These are phyloP conservation scores for Stentor roeselii DNA, from an alignment of 73 alveolate species.

Conservation along the genomic window DNA sequence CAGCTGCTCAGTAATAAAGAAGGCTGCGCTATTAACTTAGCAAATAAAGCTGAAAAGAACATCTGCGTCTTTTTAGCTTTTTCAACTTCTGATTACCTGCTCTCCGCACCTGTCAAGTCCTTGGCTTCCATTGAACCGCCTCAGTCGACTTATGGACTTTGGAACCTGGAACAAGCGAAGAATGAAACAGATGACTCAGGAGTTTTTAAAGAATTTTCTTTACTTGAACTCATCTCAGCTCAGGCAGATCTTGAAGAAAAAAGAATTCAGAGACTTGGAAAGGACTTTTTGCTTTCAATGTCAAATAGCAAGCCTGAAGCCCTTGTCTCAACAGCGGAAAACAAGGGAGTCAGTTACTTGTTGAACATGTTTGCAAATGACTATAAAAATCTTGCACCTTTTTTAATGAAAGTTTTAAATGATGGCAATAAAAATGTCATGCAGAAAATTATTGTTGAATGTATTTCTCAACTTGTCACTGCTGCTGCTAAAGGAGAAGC, in stretches of 20 bases:
- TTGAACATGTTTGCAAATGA: neutral
- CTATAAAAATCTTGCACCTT: neutral
- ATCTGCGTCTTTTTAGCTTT: neutral
- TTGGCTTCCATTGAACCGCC: neutral
- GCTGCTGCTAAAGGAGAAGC: neutral
- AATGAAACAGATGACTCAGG: neutral
- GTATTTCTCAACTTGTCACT: neutral
- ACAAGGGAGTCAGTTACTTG: neutral
- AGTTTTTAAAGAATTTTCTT: neutral
- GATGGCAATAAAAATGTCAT: neutral
- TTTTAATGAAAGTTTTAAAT: neutral
- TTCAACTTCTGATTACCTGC: neutral
- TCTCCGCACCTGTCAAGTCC: neutral
- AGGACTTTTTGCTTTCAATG: neutral
- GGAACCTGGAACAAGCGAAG: neutral
- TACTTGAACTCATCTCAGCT: neutral
- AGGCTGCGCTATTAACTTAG: constrained; percentile 9
- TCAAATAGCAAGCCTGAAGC: neutral
- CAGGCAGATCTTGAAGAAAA: neutral
- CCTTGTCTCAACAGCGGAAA: neutral
- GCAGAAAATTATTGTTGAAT: neutral
- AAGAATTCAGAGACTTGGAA: neutral
- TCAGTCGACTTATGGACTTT: neutral
- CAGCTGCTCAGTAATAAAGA: neutral
- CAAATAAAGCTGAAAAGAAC: neutral